phyloP scores from a whole-genome alignment of 179 eudicot species.

The Silene vulgaris region DNA sequence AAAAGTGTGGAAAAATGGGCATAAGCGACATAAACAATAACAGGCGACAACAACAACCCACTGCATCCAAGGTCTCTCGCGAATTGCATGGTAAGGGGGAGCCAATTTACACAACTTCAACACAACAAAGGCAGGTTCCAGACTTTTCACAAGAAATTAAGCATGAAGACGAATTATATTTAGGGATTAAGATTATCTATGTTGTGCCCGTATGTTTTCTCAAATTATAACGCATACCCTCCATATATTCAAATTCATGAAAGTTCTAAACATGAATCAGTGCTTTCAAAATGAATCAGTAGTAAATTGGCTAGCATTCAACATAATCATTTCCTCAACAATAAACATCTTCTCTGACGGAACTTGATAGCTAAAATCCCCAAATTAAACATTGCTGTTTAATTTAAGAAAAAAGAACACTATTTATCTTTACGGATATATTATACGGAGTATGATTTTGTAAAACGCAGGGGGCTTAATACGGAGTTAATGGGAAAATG shows the following conservation, averaged over 20 bases:
- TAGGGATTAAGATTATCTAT: too few relatives aligned
- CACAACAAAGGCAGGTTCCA: not conserved
- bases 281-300: not conserved
- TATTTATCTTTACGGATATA: not conserved
- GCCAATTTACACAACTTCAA: not conserved
- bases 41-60: not conserved
- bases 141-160: not conserved
- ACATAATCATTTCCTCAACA: not conserved
- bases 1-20: not conserved
- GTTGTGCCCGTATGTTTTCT: not conserved
- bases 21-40: not conserved
- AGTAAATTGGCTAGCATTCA: not conserved
- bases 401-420: not conserved
- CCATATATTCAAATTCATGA: not conserved
- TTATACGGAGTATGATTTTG: not conserved
- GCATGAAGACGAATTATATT: not conserved
- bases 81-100: too few relatives aligned
- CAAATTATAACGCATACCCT: not conserved
- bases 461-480: not conserved
- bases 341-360: not conserved
- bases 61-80: too few relatives aligned
- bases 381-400: not conserved
- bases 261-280: not conserved
- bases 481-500: too few relatives aligned
- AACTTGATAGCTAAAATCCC: not conserved